phyloP scores from a whole-genome alignment of 192 early-diverging fungal genomes.

The Gryganskiella cystojenkinii region DNA sequence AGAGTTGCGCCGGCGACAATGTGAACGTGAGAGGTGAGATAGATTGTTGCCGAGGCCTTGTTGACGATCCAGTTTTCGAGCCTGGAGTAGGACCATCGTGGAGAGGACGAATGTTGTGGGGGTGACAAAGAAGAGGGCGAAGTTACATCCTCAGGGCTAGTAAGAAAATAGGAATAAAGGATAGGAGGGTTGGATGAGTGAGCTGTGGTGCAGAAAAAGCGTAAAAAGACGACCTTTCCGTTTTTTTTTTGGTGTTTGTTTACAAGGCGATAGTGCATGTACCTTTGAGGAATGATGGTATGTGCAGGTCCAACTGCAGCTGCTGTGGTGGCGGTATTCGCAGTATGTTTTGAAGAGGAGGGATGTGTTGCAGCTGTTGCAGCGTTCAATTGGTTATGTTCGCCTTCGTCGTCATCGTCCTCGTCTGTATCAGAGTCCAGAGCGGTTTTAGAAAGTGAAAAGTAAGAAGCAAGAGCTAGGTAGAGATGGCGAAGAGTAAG shows the following conservation, averaged over 20 bases:
- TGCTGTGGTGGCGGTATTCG: slow-evolving; percentile 1
- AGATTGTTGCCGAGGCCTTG: slow-evolving; percentile 52
- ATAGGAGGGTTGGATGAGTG: no score
- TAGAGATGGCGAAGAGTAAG: background rate
- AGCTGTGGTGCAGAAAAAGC: no score
- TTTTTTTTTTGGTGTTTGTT: no score
- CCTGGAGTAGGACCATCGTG: slow-evolving; percentile 27
- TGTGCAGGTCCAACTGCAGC: no score
- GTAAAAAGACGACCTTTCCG: no score
- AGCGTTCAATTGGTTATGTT: slow-evolving; percentile 14
- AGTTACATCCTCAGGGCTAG: background rate
- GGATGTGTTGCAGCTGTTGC: background rate
- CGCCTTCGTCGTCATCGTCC: no score
- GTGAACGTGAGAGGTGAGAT: slow-evolving; percentile 24
- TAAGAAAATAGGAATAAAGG: no score
- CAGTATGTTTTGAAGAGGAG: background rate
- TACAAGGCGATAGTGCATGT: no score
- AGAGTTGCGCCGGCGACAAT: slow-evolving; percentile 57
- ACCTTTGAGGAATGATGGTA: background rate
- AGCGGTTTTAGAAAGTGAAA: no score
- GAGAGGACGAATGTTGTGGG: background rate
- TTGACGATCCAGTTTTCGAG: slow-evolving; percentile 53
- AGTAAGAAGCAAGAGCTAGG: no score
- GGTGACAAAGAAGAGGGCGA: background rate
- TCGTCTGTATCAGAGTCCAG: no score